These are phyloP conservation scores for Rosa multiflora DNA, from an alignment of 306 rosid genomes.

Conservation along the genomic window DNA sequence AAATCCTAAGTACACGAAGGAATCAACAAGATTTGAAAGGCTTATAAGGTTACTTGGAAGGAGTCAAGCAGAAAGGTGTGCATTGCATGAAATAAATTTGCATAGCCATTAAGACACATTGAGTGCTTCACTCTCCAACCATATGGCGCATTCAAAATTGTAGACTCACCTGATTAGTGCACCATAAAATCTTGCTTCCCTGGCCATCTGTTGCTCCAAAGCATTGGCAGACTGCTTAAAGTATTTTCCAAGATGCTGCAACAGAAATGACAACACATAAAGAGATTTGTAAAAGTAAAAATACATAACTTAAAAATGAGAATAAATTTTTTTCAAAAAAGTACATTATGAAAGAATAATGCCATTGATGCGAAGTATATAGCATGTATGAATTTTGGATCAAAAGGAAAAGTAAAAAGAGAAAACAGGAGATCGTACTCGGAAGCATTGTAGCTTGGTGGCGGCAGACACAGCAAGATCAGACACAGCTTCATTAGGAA, in stretches of 20 bases:
- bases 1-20: background rate
- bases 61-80: conserved; percentile 1
- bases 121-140: background rate
- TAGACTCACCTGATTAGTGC: conserved; percentile 74
- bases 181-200: conserved; percentile 97
- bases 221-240: conserved; percentile 91
- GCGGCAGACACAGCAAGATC: conserved; percentile 92
- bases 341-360: background rate
- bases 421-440: conserved; percentile 40
- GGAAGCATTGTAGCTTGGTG: conserved; percentile 82
- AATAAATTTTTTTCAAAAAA: background rate
- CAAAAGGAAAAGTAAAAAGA: background rate
- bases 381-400: background rate
- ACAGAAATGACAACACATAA: conserved; percentile 7
- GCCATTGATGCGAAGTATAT: background rate
- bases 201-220: conserved; percentile 84
- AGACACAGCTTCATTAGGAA: conserved; percentile 75
- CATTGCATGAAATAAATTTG: background rate
- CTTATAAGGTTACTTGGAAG: background rate
- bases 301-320: background rate
- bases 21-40: background rate
- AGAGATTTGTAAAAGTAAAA: background rate
- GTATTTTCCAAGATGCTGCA: conserved; percentile 89
- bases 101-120: background rate
- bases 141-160: background rate